Evolutionary conservation across 164 flowering plant genomes (phyloP), one percentile per base, ranked within the genome.

Genomic region (Macadamia tetraphylla): DNA sequence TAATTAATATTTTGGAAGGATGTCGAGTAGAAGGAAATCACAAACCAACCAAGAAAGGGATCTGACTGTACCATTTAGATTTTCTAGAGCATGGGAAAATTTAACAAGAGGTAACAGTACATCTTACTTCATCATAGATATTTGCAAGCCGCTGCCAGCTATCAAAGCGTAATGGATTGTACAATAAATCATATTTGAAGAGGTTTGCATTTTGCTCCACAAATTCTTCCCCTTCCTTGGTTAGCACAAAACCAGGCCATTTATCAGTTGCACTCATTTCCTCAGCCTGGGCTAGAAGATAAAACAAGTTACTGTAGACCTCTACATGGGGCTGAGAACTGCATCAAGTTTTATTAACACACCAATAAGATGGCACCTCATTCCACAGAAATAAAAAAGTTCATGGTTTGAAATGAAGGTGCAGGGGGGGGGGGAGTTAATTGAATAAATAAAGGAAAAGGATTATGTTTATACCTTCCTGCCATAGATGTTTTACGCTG

Each of bases 181-280:
- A 92, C 63, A 94, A 61, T 62, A 94, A 79, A 78, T 94, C 97
- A 83, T 83, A 92, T 75, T 92, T 92, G 72, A 86, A 85, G 49
- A 94, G 94, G 67, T 85, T 92, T 65, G 97, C 86, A 80, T 87
- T 90, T 78, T 94, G 94, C 71, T 92, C 86, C 60, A 94, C 90
- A 84, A 92, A 94, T 46, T 90, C 97, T 74, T 89, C 97, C 70
- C 99, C 99, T 83, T 94, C 99, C 74, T 90, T 92, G 46, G 95
- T 94, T 59, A 94, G 91, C 46, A 94, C 92, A 87, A 94, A 94
- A 30, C 99, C 97, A 73, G 97, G 86, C 95, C 97, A 89, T 77
- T 90, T 94, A 76, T 94, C 99, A 67, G 91, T 86, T 48, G 97
- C 97, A 82, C 81, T 87, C 75, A 81, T 84, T 80, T 94, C 99